Conservation (phyloP, 169 alveolate species). For the Eimeria necatrix region DNA sequence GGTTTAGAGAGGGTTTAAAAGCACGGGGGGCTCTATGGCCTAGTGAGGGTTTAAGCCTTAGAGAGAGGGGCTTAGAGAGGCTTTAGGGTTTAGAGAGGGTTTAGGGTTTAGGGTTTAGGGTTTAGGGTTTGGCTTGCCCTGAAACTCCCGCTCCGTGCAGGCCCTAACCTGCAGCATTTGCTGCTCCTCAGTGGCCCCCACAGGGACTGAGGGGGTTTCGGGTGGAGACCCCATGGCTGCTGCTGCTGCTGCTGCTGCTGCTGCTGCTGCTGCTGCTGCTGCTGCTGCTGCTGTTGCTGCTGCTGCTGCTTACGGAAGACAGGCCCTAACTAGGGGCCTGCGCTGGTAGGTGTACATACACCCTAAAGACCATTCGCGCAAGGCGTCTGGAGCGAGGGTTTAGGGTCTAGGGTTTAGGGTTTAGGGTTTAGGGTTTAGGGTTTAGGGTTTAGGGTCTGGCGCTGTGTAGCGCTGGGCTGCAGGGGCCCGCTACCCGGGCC, state of each 20-base stretch:
- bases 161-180: background rate
- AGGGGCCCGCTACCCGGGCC: background rate
- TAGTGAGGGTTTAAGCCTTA: too few relatives aligned
- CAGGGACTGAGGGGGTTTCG: background rate
- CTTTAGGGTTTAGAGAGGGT: background rate
- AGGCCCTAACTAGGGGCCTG: slow-evolving; percentile 12
- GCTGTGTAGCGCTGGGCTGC: too few relatives aligned
- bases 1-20: background rate
- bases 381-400: background rate
- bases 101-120: background rate
- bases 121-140: slow-evolving; percentile 30
- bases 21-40: background rate
- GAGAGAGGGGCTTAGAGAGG: too few relatives aligned
- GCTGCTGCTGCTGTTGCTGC: slow-evolving; percentile 51
- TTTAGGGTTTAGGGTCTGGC: too few relatives aligned
- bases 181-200: slow-evolving; percentile 1
- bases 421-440: slow-evolving; percentile 1
- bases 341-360: background rate
- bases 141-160: background rate
- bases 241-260: slow-evolving; percentile 22
- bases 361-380: background rate
- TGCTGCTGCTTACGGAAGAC: slow-evolving; percentile 92
- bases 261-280: background rate
- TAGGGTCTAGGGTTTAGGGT: background rate
- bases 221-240: slow-evolving; percentile 21